Conservation (phyloP, 163 green algal species). For the Chlamydomonas reinhardtii region DNA sequence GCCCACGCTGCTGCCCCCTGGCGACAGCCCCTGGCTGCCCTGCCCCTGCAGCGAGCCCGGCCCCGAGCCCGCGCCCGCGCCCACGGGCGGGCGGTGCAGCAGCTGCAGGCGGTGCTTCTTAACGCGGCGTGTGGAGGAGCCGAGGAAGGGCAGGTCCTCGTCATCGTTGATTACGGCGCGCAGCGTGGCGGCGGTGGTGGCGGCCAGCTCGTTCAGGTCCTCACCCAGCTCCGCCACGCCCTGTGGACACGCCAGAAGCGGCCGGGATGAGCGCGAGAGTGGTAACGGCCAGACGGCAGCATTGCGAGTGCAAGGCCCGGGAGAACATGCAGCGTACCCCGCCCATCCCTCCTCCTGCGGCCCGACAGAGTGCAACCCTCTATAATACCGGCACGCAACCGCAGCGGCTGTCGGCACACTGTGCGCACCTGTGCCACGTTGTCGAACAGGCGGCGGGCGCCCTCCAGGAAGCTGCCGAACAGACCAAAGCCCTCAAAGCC, state of each 20-base stretch:
- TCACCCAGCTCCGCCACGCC: slow-evolving; percentile 42
- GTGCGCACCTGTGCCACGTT: slow-evolving; percentile 36
- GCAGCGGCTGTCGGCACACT: no score
- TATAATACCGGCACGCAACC: no score
- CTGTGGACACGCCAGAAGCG: not conserved
- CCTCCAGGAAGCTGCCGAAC: slow-evolving; percentile 28
- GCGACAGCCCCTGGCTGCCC: not conserved
- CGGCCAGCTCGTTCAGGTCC: slow-evolving; percentile 46
- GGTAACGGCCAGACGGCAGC: no score
- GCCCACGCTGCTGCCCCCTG: no score
- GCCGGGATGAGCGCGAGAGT: no score
- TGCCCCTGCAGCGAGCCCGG: not conserved
- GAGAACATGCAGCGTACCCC: no score
- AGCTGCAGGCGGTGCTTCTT: slow-evolving; percentile 38
- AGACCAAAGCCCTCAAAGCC: slow-evolving; percentile 1
- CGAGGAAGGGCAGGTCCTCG: slow-evolving; percentile 38
- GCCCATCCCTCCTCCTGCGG: no score
- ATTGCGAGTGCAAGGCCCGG: no score
- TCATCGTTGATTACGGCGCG: slow-evolving; percentile 50
- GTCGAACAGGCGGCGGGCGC: slow-evolving; percentile 31
- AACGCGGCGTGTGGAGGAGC: slow-evolving; percentile 1
- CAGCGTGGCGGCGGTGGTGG: slow-evolving; percentile 45
- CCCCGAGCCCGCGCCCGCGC: no score
- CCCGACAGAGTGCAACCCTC: no score
- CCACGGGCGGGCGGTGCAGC: slow-evolving; percentile 12